These are phyloP conservation scores for Penicillium freii DNA, from an alignment of 2,329 filamentous ascomycete genomes.

Conservation along the genomic window DNA sequence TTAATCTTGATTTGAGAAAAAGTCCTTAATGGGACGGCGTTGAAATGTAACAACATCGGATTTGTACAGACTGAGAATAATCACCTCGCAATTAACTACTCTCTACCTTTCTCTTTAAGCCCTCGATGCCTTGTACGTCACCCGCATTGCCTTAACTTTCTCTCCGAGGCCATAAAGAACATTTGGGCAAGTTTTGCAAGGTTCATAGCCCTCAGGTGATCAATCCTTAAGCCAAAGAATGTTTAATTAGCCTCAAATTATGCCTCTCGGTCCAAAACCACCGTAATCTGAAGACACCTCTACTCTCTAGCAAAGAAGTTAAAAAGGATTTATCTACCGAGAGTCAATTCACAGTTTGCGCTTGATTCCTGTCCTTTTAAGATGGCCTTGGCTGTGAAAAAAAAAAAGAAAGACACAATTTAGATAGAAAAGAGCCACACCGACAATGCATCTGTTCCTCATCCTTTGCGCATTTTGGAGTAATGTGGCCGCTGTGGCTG, in stretches of 20 bases:
- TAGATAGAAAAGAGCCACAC: neutral
- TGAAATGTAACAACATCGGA: conserved; percentile 25
- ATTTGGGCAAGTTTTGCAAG: neutral
- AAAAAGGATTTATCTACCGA: neutral
- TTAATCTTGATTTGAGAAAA: conserved; percentile 23
- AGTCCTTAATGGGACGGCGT: conserved; percentile 14
- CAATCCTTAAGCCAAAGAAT: neutral
- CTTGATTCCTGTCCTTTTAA: neutral
- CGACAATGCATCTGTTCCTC: neutral
- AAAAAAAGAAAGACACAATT: neutral
- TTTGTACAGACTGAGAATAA: conserved; percentile 27
- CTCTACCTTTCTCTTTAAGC: neutral
- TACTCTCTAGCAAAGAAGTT: neutral
- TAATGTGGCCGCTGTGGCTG: neutral
- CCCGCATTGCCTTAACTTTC: neutral
- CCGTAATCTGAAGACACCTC: neutral
- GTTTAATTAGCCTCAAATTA: neutral
- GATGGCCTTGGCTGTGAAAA: neutral
- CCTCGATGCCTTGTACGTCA: neutral
- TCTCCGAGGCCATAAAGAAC: no score
- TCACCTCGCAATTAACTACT: conserved; percentile 9
- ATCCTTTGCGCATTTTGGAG: neutral
- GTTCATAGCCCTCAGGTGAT: neutral
- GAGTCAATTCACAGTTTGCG: neutral
- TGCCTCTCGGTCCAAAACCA: no score